Base-by-base conservation (phyloP, 106 monocot genomes). In the Vanilla planifolia region DNA sequence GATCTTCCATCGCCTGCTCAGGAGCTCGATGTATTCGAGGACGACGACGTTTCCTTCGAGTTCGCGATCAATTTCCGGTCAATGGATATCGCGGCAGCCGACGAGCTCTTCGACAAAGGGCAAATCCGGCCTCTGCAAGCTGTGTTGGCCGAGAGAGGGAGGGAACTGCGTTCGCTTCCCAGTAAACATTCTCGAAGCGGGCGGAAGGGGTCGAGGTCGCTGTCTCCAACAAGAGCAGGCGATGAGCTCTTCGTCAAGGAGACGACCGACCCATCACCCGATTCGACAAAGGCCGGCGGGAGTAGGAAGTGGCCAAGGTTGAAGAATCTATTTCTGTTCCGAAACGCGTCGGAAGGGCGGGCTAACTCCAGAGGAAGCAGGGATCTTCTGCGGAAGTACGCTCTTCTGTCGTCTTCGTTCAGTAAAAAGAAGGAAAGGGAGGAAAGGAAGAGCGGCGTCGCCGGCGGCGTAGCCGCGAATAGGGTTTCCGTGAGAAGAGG, bases 311-410 rank as follows among this genome's bases (percentile, higher is more conserved):
- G 89, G 53, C 27, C 29, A 78, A 64, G 71, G 61, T 44, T 85
- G 41, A 71, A 61, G 69, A 79, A 89, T 45, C 46, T 89, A 8
- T 68, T 89, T 60, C 63, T 89, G 37, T 85, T 89, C 63, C 71
- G 89, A 6, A 89, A 81, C 55, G 80, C 80, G 19, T 89, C 82
- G 26, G 82, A 83, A 45, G 82, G 82, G 6, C 70, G 82, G 0
- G 82, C 41, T 11, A 73, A 63, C 35, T 62, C 63, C 2, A 62
- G 51, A 40, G 72, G 66, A 39, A 66, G 77, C 70, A 84, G 69
- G 55, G 83, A 77, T 52, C 69, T 70, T 16, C 65, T 80, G 6
- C 25, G 68, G 19, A 85, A 77, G 59, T 74, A 69, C 51, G 77
- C 69, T 4, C 15, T 72, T 2, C 44, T 29, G 4, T 29, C 69